Evolutionary conservation across 768 basidiomycete genomes (phyloP), one percentile per base, ranked within the genome.

Genomic region (Lactarius psammicola): DNA sequence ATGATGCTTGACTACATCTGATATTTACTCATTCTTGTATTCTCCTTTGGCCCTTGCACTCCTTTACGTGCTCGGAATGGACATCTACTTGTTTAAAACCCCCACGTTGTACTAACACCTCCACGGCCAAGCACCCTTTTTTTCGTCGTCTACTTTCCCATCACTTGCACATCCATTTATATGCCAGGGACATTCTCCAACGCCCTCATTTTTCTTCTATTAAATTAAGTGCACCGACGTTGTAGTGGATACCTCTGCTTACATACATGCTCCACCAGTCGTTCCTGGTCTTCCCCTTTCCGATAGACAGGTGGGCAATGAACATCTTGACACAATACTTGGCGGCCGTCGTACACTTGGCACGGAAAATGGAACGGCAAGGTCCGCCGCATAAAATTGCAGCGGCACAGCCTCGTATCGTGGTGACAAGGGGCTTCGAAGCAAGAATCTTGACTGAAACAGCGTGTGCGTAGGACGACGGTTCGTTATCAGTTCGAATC

Each of bases 91-190:
- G n/a, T 51, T 61, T 51, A 18, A 13, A 20, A 56, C 46, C 4
- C 15, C 46, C 31, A 59, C 57, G 28, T 53, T 66, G 65, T 66
- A 66, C 49, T 23, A 65, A 31, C 15, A 62, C 46, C 18, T 30
- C 59, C 38, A 42, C 46, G n/a, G n/a, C 34, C 28, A 31, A 38
- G n/a, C 36, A n/a, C 28, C 56, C 11, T 30, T n/a, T n/a, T n/a
- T 57, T 38, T 56, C 15, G 18, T 40, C 42, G 20, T 36, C 8
- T 6, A 30, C 13, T 23, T 60, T n/a, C 10, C 28, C 1, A 6
- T 26, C 23, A 20, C 4, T 8, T 51, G 34, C 46, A 61, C n/a
- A 17, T 26, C 5, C 31, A 46, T 54, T n/a, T 23, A 5, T 33
- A 30, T 40, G 49, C 30, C 34, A 44, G 36, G 62, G 57, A 55